These are phyloP conservation scores for Calonectria pseudoreteaudii DNA, from an alignment of 2,329 filamentous ascomycete species.

Conservation along the genomic window DNA sequence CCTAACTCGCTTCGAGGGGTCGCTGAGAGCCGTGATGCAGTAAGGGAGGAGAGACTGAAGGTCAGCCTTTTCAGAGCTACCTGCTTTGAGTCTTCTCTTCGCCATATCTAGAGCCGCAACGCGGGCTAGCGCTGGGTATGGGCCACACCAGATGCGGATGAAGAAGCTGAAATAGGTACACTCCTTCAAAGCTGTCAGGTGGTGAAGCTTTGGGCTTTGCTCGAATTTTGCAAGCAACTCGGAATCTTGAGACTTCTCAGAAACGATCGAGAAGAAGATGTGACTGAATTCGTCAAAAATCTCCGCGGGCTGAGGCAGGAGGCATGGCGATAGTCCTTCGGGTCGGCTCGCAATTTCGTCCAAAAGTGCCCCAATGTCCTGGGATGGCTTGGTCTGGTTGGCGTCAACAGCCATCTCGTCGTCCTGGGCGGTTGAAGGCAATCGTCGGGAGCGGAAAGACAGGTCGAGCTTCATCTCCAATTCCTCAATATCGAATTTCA, in stretches of 20 bases:
- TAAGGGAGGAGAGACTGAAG: constrained; percentile 89
- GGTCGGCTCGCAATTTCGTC: constrained; percentile 52
- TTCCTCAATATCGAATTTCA: constrained; percentile 78
- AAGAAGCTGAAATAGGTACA: constrained; percentile 82
- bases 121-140: constrained; percentile 76
- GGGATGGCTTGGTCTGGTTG: constrained; percentile 42
- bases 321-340: constrained; percentile 61
- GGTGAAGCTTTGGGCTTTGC: constrained; percentile 65
- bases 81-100: constrained; percentile 66
- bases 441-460: constrained; percentile 69
- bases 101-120: constrained; percentile 76
- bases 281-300: constrained; percentile 70
- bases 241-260: constrained; percentile 54
- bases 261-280: constrained; percentile 67
- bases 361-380: constrained; percentile 55
- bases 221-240: constrained; percentile 64
- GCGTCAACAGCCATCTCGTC: constrained; percentile 47
- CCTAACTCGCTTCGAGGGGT: constrained; percentile 81
- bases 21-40: constrained; percentile 77
- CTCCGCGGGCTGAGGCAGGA: constrained; percentile 61
- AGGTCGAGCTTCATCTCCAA: constrained; percentile 81
- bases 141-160: constrained; percentile 78
- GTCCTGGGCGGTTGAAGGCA: constrained; percentile 61
- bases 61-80: constrained; percentile 66
- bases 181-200: constrained; percentile 65